Evolutionary conservation across 306 rosid species (phyloP), one percentile per base, ranked within the genome.

Genomic region (Mimosa pudica): DNA sequence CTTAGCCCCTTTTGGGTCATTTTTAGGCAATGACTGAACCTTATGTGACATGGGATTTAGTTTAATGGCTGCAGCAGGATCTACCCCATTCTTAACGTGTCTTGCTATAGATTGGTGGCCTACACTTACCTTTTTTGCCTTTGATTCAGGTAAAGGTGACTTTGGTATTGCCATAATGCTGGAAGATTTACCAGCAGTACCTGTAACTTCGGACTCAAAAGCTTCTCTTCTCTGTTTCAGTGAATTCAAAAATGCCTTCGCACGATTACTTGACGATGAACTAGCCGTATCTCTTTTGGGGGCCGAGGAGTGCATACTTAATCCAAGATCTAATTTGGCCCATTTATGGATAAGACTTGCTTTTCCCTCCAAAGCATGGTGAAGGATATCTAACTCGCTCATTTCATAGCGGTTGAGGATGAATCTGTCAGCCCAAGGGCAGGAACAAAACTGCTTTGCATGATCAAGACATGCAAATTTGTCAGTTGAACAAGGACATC

Each of bases 321-420:
- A 74, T 74, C 98, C 94, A 41, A 90, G 91, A 84, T 88, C 80
- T 70, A 73, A 87, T 86, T 82, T 95, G 47, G 94, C 96, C 95
- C 92, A 91, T 82, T 75, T 95, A 85, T 65, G 81, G 73, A 91
- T 84, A 66, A 93, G 85, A 58, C 83, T 86, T 76, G 88, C 68
- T 81, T 88, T 90, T 72, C 96, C 98, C 78, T 89, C 91, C 89
- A 93, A 79, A 70, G 99, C 99, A 79, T 90, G 92, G 70, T 81
- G 70, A 73, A 95, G 97, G 80, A 85, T 76, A 80, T 91, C 79
- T 81, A 95, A 85, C 58, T 88, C 90, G 38, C 79, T 73, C 80
- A 91, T 90, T 65, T 87, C 79, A 36, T 93, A 85, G n/a, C 92
- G 93, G 81, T 78, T 84, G 49, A 89, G 85, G 79, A 90, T 73